A percentile compares a stretch with the other conserved stretches of the same genome.
Evolutionary conservation across 2,329 filamentous ascomycete species (phyloP).

Genomic region (Cryphonectria japonica): DNA sequence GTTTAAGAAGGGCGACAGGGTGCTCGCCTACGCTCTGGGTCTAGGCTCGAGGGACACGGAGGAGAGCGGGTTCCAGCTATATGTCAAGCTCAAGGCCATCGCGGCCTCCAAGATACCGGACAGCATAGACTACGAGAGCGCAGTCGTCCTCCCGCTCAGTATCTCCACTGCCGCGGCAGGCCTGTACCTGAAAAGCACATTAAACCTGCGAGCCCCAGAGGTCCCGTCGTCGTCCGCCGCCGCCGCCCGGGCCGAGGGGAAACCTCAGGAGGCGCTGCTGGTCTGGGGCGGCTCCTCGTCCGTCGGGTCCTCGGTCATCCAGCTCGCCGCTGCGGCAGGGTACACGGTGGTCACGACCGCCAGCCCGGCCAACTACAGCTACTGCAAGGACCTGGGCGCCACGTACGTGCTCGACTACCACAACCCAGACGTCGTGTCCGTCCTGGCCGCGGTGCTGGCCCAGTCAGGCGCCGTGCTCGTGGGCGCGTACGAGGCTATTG

Average conservation of each 20-base stretch:
- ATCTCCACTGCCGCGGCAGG: slow-evolving; percentile 36
- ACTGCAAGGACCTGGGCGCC: slow-evolving; percentile 24
- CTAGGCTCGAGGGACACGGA: slow-evolving; percentile 29
- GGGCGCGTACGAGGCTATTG: slow-evolving; percentile 27
- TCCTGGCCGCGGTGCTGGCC: slow-evolving; percentile 13
- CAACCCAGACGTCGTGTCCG: slow-evolving; percentile 32
- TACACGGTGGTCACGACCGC: slow-evolving; percentile 27
- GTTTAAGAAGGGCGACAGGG: slow-evolving; percentile 41
- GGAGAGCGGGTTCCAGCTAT: slow-evolving; percentile 36
- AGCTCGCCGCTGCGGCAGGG: slow-evolving; percentile 38
- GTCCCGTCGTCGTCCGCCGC: neutral
- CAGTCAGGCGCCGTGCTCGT: slow-evolving; percentile 13
- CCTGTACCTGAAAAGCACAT: slow-evolving; percentile 32
- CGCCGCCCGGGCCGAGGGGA: no score
- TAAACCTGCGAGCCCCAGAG: slow-evolving; percentile 32
- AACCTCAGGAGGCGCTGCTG: slow-evolving; percentile 36
- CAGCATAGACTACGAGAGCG: slow-evolving; percentile 33
- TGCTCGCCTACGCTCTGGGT: slow-evolving; percentile 35
- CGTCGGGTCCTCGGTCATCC: slow-evolving; percentile 48
- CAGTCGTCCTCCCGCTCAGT: slow-evolving; percentile 35
- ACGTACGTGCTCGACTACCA: slow-evolving; percentile 29
- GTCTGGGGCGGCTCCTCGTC: slow-evolving; percentile 53
- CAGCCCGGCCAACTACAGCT: slow-evolving; percentile 20
- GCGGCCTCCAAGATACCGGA: slow-evolving; percentile 33
- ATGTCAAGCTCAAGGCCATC: slow-evolving; percentile 30